A percentile compares a stretch with the other conserved stretches of the same genome.
phyloP scores from a whole-genome alignment of 2,329 filamentous ascomycete genomes.

The Fusarium transvaalense region DNA sequence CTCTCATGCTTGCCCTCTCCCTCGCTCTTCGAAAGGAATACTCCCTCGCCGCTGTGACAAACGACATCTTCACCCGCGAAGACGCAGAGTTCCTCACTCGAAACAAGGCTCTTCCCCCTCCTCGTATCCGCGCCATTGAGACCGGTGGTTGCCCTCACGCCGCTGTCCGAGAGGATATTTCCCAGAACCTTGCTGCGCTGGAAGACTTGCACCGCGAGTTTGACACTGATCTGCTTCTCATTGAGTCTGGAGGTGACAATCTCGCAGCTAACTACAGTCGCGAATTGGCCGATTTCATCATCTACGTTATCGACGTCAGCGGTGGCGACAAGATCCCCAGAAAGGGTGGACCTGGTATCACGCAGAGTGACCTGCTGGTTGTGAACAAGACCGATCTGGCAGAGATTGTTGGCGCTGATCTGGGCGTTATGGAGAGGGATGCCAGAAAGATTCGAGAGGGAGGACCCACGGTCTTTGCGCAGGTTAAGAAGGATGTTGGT shows the following conservation, averaged over 20 bases:
- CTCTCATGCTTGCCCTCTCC: constrained; percentile 94
- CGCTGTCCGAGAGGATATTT: constrained; percentile 96
- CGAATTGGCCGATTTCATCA: constrained; percentile 96
- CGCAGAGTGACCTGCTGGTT: constrained; percentile 91
- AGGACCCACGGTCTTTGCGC: constrained; percentile 93
- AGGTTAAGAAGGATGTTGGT: constrained; percentile 92
- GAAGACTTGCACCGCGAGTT: constrained; percentile 89
- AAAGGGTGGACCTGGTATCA: constrained; percentile 97
- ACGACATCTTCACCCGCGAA: constrained; percentile 98
- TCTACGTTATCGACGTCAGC: constrained; percentile 98
- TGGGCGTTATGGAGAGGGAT: constrained; percentile 94
- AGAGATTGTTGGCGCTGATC: constrained; percentile 88
- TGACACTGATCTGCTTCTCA: constrained; percentile 84
- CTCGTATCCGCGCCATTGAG: constrained; percentile 94
- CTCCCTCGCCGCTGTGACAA: constrained; percentile 94
- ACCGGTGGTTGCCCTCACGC: constrained; percentile 98
- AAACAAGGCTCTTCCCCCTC: constrained; percentile 83
- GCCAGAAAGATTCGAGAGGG: constrained; percentile 95
- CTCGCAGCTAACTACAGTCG: constrained; percentile 96
- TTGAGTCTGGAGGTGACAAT: constrained; percentile 96
- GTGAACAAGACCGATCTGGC: constrained; percentile 99
- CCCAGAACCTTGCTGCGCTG: constrained; percentile 89
- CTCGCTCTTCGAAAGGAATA: constrained; percentile 82
- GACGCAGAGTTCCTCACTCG: constrained; percentile 97
- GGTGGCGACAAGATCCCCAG: constrained; percentile 97